Evolutionary conservation across 352 stramenopile genomes (phyloP), one percentile per base, ranked within the genome.

Genomic region (Blastocystis sp.): DNA sequence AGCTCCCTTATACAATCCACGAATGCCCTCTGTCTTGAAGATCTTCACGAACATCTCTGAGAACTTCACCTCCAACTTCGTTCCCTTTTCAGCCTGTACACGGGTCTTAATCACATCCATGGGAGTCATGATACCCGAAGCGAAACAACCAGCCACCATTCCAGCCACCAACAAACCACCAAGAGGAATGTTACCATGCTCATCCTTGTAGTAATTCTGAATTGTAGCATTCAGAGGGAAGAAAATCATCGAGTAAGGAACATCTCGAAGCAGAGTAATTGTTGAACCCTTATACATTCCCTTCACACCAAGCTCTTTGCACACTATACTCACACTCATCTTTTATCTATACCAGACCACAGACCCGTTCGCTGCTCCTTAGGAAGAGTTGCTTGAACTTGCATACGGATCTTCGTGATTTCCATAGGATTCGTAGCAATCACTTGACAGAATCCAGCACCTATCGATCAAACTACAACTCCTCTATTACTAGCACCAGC

Each of bases 231-330:
- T 96, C 52, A 91, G 88, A 7, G 94, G 93, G 90, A 97, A 97
- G 90, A 96, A 97, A 57, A 97, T 92, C 21, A 94, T 91, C 14
- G 93, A 93, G 91, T 97, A 97, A 29, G 93, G 93, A 56, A 97
- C 92, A 88, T 97, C 94, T 27, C 94, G 91, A 86, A 97, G 88
- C 29, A 97, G 90, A 73, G 93, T 96, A 37, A 94, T 93, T 9
- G 88, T 91, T 0, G 91, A 91, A 29, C 93, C 93, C 67, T 93
- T 94, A 91, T 96, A 96, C 39, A 96, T 87, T 0, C 93, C 93
- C 6, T 92, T 88, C 9, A 94, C n/a, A 0, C 93, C 93, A 21
- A 96, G 88, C 43, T 93, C 89, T 43, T 77, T 78, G 61, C 75
- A 86, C 37, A 86, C 75, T 88, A 89, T 14, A 78, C 1, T 46